Evolutionary conservation across 345 rosid species (phyloP).

Genomic region (Populus deltoides): DNA sequence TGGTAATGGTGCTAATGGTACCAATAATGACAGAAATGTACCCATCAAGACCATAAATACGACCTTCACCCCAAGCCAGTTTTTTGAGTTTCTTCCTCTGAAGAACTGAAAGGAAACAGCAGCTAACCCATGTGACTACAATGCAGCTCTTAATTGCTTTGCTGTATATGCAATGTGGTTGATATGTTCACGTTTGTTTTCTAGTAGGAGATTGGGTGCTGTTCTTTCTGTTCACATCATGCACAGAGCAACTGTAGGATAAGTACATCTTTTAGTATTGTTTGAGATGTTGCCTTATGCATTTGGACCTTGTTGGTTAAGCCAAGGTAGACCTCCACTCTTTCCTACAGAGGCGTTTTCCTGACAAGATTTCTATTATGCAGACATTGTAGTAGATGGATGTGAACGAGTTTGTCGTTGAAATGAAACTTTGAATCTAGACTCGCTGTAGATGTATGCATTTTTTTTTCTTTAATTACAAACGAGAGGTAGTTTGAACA

Average conservation of each 20-base stretch:
- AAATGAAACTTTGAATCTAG: constrained; percentile 23
- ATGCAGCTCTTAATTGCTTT: constrained; percentile 24
- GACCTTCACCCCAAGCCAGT: constrained; percentile 41
- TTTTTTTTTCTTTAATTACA: too few relatives aligned
- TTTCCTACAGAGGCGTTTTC: constrained; percentile 21
- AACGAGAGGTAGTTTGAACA: too few relatives aligned
- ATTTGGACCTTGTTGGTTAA: constrained; percentile 34
- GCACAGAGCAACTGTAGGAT: constrained; percentile 24
- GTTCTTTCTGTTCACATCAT: constrained; percentile 25
- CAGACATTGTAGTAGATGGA: constrained; percentile 2
- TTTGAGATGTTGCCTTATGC: constrained; percentile 21
- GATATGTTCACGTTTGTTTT: constrained; percentile 31
- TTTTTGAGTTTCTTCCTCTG: constrained; percentile 61
- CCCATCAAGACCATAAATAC: constrained; percentile 30
- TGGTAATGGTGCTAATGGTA: constrained; percentile 5
- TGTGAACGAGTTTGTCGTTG: constrained; percentile 25
- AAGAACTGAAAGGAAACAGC: constrained; percentile 37
- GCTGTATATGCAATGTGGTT: constrained; percentile 9
- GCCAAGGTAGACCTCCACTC: constrained; percentile 12
- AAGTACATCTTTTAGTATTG: constrained; percentile 19
- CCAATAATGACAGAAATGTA: constrained; percentile 22
- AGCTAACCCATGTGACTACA: constrained; percentile 41
- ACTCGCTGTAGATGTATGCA: constrained; percentile 7
- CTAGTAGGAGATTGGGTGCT: constrained; percentile 36
- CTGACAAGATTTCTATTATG: constrained; percentile 23